Evolutionary conservation across 257 asterid species (phyloP).

Genomic region (Penstemon davidsonii): DNA sequence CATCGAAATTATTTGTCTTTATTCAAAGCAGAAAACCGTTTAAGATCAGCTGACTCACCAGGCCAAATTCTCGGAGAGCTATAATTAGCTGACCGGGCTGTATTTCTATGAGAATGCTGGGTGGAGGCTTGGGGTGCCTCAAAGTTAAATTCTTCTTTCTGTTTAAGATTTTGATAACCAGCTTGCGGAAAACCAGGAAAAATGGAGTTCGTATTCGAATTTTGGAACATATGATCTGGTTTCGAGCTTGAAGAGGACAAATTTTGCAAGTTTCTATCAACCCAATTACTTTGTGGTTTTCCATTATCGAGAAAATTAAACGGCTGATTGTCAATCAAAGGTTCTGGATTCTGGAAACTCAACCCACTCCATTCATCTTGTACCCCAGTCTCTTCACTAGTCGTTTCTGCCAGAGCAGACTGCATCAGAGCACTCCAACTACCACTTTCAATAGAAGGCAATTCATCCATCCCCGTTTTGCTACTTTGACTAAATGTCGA

Average conservation of each 20-base stretch:
- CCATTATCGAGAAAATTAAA: constrained; percentile 38
- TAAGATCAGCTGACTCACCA: too few species aligned
- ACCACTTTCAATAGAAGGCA: constrained; percentile 43
- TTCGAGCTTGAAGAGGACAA: constrained; percentile 47
- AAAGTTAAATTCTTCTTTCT: too few species aligned
- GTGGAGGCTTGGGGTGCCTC: too few species aligned
- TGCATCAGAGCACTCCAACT: constrained; percentile 97
- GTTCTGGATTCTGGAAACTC: constrained; percentile 74
- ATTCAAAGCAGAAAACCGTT: too few species aligned
- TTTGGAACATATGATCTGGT: too few species aligned
- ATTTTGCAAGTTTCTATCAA: constrained; percentile 51
- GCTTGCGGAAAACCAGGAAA: too few species aligned
- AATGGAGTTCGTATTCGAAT: too few species aligned
- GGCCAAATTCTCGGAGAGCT: too few species aligned
- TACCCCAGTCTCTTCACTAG: constrained; percentile 64
- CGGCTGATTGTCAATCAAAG: constrained; percentile 50
- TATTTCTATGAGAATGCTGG: too few species aligned
- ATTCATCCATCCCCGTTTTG: constrained; percentile 34
- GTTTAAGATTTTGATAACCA: too few species aligned
- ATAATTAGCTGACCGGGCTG: too few species aligned
- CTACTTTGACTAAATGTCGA: constrained; percentile 31
- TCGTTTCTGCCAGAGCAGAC: constrained; percentile 81
- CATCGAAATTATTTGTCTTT: too few species aligned
- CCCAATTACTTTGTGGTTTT: constrained; percentile 55
- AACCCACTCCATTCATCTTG: constrained; percentile 90